Conservation (phyloP, 2,329 filamentous ascomycete genomes). For the Scedosporium boydii region DNA sequence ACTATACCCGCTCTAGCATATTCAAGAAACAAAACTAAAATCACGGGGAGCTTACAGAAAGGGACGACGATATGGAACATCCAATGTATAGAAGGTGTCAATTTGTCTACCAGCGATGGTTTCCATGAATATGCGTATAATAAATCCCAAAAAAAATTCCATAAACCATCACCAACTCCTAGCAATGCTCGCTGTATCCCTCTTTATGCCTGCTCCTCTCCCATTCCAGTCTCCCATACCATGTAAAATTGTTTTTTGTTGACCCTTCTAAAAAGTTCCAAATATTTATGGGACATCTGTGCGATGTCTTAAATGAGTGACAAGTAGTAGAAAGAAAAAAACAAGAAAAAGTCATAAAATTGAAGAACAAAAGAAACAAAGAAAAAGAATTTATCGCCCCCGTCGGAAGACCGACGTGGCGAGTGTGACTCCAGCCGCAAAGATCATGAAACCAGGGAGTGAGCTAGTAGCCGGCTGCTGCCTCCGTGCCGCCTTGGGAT, state of each 20-base stretch:
- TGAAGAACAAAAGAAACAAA: not conserved
- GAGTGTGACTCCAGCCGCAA: conserved; percentile 5
- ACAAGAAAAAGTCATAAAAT: not conserved
- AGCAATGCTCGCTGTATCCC: conserved; percentile 4
- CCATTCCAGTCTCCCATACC: not conserved
- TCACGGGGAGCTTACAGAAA: not conserved
- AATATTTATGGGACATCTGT: not conserved
- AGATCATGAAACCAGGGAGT: conserved; percentile 3
- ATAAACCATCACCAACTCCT: conserved; percentile 1
- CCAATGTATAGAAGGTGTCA: not conserved
- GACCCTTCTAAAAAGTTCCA: not conserved
- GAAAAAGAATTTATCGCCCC: not conserved
- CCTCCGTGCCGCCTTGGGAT: not conserved
- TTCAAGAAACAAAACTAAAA: not conserved
- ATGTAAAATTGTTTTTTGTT: not conserved
- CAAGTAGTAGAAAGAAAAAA: conserved; percentile 1
- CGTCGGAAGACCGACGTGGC: conserved; percentile 1
- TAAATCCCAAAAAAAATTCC: too few species aligned
- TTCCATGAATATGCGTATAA: not conserved
- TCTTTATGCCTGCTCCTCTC: not conserved
- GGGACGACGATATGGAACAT: too few species aligned
- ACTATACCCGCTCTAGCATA: not conserved
- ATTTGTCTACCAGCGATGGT: not conserved
- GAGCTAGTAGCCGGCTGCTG: not conserved
- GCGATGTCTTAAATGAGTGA: not conserved